phyloP scores from a whole-genome alignment of 768 basidiomycete genomes.

The Daedalea quercina region DNA sequence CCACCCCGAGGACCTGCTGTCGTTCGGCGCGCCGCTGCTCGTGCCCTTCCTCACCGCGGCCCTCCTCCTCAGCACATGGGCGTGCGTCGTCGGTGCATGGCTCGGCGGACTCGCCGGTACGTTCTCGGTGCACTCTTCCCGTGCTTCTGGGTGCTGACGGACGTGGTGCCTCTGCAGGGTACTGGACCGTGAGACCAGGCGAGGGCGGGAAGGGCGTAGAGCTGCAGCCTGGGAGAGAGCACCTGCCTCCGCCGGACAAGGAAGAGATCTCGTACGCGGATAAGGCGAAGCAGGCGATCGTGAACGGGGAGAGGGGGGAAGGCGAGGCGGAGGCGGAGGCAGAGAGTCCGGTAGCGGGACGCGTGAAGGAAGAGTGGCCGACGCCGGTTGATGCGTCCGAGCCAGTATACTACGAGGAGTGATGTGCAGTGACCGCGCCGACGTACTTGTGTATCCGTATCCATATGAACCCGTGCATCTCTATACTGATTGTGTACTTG shows the following conservation, averaged over 20 bases:
- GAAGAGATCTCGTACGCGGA: background rate
- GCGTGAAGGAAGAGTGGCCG: too few species aligned
- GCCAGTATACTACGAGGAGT: too few species aligned
- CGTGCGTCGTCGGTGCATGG: conserved; percentile 14
- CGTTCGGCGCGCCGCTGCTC: conserved; percentile 37
- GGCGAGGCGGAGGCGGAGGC: too few species aligned
- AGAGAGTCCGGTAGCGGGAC: too few species aligned
- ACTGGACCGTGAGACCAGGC: conserved; percentile 10
- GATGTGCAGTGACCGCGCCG: too few species aligned
- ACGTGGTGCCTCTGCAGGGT: background rate
- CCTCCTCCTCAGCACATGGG: conserved; percentile 21
- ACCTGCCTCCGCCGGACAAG: conserved; percentile 4
- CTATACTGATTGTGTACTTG: too few species aligned
- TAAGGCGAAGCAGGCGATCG: too few species aligned
- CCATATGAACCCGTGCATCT: too few species aligned
- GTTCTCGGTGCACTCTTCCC: conserved; percentile 5
- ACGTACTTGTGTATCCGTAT: too few species aligned
- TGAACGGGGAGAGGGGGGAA: too few species aligned
- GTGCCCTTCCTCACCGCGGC: conserved; percentile 29
- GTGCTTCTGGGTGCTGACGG: background rate
- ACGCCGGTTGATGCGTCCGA: too few species aligned
- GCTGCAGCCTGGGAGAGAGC: conserved; percentile 10
- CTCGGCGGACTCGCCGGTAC: too few species aligned
- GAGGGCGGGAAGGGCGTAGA: conserved; percentile 12
- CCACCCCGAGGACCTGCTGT: conserved; percentile 46